Evolutionary conservation across 1,284 basidiomycete genomes (phyloP).

Genomic region (Lentinus polychrous): DNA sequence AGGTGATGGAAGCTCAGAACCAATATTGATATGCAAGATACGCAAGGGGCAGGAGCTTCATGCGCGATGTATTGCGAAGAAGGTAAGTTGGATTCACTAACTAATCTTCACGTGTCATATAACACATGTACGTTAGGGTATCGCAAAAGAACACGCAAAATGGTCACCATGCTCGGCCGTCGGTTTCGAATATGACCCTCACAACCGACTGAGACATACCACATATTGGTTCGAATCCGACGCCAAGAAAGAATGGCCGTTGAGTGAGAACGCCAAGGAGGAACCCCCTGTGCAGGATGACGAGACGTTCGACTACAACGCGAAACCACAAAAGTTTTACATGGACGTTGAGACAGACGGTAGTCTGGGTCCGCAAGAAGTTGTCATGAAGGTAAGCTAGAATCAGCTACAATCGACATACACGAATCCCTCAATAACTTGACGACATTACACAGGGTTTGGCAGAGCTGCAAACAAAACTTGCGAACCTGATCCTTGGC

Average conservation of each 20-base stretch:
- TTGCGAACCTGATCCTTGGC: constrained; percentile 74
- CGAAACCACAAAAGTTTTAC: constrained; percentile 85
- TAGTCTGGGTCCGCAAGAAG: constrained; percentile 81
- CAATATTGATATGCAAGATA: constrained; percentile 88
- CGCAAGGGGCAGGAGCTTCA: constrained; percentile 91
- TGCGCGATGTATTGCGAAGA: constrained; percentile 86
- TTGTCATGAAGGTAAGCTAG: constrained; percentile 69
- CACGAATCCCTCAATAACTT: constrained; percentile 1
- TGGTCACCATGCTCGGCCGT: constrained; percentile 97
- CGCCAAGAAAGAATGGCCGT: constrained; percentile 74
- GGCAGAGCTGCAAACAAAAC: constrained; percentile 73
- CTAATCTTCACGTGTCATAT: constrained; percentile 6
- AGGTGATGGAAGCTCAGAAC: constrained; percentile 58
- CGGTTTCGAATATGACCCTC: constrained; percentile 96
- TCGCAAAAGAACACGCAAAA: constrained; percentile 98
- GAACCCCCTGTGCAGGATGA: constrained; percentile 77
- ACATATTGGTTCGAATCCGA: constrained; percentile 93
- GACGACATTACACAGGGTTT: constrained; percentile 49
- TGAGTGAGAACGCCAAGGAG: constrained; percentile 75
- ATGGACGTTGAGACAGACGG: constrained; percentile 90
- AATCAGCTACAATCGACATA: neutral
- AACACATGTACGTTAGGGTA: constrained; percentile 51
- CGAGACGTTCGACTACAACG: constrained; percentile 80
- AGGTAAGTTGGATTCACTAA: constrained; percentile 44
- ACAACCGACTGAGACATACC: constrained; percentile 96